These are phyloP conservation scores for Phytophthora vignae DNA, from an alignment of 352 stramenopile species.

Conservation along the genomic window DNA sequence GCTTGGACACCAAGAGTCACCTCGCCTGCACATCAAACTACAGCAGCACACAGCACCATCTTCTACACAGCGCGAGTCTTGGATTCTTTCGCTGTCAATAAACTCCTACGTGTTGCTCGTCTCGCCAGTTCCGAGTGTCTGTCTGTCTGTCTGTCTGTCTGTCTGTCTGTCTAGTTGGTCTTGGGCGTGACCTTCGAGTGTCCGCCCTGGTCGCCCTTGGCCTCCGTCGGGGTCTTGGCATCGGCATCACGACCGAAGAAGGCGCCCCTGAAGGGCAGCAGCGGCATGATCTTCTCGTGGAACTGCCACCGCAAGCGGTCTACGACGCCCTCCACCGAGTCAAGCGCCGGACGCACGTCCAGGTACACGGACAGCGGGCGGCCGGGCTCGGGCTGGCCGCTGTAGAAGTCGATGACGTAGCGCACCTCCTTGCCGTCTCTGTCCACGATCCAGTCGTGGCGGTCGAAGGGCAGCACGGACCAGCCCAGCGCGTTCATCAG, in stretches of 20 bases:
- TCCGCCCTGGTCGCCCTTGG: constrained; percentile 14
- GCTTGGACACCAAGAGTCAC: too few relatives aligned
- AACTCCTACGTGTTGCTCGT: constrained; percentile 16
- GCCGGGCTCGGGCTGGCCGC: constrained; percentile 87
- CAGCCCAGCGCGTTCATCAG: constrained; percentile 88
- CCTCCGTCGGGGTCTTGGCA: constrained; percentile 9
- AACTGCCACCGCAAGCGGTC: constrained; percentile 87
- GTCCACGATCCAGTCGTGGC: constrained; percentile 98
- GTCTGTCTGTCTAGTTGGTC: constrained; percentile 32
- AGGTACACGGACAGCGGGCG: constrained; percentile 94
- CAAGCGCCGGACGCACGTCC: constrained; percentile 96
- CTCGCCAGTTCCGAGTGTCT: neutral
- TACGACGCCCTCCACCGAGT: constrained; percentile 86
- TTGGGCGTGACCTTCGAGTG: constrained; percentile 54
- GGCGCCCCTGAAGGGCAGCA: constrained; percentile 75
- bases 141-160: too few relatives aligned
- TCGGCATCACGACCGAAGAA: constrained; percentile 36
- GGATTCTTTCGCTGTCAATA: constrained; percentile 28
- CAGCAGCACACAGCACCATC: constrained; percentile 1
- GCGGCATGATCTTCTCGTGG: constrained; percentile 71
- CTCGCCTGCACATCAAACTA: neutral
- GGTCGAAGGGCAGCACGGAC: constrained; percentile 96
- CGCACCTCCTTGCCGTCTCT: constrained; percentile 92
- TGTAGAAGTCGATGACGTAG: constrained; percentile 99
- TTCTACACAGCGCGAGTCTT: constrained; percentile 15